phyloP scores from a whole-genome alignment of 345 rosid species.

The Arabis hirsuta region DNA sequence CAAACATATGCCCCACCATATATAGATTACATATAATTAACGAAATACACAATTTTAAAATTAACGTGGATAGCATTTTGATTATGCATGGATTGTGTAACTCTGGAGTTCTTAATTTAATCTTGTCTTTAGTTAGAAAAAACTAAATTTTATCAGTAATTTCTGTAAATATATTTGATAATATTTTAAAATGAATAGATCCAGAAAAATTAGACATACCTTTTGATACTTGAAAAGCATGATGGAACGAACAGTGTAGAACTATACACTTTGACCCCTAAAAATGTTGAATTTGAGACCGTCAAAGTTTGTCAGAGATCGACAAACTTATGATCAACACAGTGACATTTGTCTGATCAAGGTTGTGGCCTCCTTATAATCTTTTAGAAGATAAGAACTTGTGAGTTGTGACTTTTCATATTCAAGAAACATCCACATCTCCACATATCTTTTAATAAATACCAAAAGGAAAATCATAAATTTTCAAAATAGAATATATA shows the following conservation, averaged over 20 bases:
- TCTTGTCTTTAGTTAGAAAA: background rate
- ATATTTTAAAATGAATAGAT: background rate
- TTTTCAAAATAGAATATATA: constrained; percentile 28
- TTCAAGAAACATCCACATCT: constrained; percentile 35
- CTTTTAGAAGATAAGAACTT: constrained; percentile 39
- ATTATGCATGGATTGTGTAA: constrained; percentile 4
- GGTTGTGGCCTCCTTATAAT: constrained; percentile 30
- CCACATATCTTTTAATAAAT: constrained; percentile 14
- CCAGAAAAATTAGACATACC: background rate
- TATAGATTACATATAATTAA: background rate
- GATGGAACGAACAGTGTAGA: constrained; percentile 8
- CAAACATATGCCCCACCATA: background rate
- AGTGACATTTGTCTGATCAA: constrained; percentile 37
- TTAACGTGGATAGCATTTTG: background rate
- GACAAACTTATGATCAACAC: constrained; percentile 24
- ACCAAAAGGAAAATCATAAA: constrained; percentile 11
- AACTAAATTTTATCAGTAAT: background rate
- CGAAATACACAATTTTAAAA: background rate
- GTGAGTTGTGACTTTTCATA: constrained; percentile 37
- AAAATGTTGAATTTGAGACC: constrained; percentile 34
- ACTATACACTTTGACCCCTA: constrained; percentile 19
- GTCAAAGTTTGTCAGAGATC: constrained; percentile 35
- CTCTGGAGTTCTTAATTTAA: background rate
- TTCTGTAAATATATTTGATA: background rate
- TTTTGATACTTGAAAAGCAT: background rate